Percentiles rank a stretch among this genome's conserved stretches.
These are phyloP conservation scores for Penicillium waksmanii DNA, from an alignment of 495 filamentous ascomycete genomes.

Conservation along the genomic window DNA sequence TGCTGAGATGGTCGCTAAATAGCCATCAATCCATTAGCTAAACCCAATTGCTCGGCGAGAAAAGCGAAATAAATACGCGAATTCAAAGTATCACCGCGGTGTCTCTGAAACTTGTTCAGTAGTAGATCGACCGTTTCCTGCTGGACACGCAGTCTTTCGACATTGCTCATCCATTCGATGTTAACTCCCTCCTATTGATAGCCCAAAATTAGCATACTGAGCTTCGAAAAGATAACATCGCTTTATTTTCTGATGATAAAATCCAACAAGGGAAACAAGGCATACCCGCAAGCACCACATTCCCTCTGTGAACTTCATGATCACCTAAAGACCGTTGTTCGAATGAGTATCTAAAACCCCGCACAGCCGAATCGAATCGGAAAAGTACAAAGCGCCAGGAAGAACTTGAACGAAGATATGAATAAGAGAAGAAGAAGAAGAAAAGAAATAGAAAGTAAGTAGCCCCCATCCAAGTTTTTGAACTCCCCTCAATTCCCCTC, in stretches of 20 bases:
- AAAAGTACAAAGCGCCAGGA: too few species aligned
- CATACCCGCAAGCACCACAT: conserved; percentile 48
- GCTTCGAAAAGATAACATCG: neutral
- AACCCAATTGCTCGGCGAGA: neutral
- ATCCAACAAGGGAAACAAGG: neutral
- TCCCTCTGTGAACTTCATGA: conserved; percentile 51
- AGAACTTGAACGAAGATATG: too few species aligned
- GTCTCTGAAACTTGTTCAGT: conserved; percentile 47
- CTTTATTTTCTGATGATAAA: neutral
- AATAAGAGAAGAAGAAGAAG: neutral
- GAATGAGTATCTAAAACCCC: too few species aligned
- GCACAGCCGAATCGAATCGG: too few species aligned
- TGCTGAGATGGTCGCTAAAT: conserved; percentile 34
- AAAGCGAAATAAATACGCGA: conserved; percentile 42
- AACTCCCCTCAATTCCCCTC: neutral
- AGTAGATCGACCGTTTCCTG: conserved; percentile 42
- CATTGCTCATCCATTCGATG: conserved; percentile 55
- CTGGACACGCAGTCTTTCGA: conserved; percentile 43
- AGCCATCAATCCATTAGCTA: neutral
- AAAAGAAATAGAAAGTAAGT: neutral
- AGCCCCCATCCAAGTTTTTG: conserved; percentile 4
- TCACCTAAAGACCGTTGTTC: conserved; percentile 8
- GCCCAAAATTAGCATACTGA: neutral
- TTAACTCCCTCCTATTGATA: conserved; percentile 37
- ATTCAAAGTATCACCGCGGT: conserved; percentile 62